Evolutionary conservation across 2,329 filamentous ascomycete species (phyloP).

Genomic region (Fusarium decemcellulare): DNA sequence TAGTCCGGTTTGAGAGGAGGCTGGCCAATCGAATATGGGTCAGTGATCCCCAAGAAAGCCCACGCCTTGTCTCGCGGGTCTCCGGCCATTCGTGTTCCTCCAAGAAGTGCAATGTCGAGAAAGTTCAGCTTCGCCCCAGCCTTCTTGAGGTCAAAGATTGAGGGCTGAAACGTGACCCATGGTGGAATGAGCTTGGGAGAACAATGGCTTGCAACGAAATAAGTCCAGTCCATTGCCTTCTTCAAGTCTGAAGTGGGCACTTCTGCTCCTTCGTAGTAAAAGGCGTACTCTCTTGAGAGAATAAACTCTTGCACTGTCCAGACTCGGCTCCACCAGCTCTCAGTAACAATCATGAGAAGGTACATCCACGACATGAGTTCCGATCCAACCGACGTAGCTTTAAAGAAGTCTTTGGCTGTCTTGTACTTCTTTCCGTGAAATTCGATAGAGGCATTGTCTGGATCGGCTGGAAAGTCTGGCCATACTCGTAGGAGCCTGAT

Average conservation of each 20-base stretch:
- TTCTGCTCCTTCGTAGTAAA: slow-evolving; percentile 14
- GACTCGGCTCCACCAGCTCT: slow-evolving; percentile 32
- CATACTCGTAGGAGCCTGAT: slow-evolving; percentile 11
- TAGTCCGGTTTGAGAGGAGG: slow-evolving; percentile 8
- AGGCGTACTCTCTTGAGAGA: slow-evolving; percentile 14
- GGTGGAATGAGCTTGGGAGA: slow-evolving; percentile 5
- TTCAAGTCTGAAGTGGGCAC: neutral
- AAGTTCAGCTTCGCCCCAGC: neutral
- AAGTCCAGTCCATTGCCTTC: slow-evolving; percentile 29
- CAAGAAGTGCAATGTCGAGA: slow-evolving; percentile 19
- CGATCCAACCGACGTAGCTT: slow-evolving; percentile 13
- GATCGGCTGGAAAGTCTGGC: slow-evolving; percentile 18
- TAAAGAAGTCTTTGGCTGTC: slow-evolving; percentile 17
- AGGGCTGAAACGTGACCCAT: slow-evolving; percentile 21
- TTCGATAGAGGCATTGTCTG: neutral
- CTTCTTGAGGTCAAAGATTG: slow-evolving; percentile 21
- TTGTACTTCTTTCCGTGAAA: slow-evolving; percentile 25
- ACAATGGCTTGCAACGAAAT: slow-evolving; percentile 11
- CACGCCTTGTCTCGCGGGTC: slow-evolving; percentile 26
- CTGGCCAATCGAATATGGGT: neutral
- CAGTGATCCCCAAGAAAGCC: slow-evolving; percentile 23
- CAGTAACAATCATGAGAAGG: slow-evolving; percentile 5
- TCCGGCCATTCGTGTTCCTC: slow-evolving; percentile 17
- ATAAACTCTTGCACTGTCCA: slow-evolving; percentile 32
- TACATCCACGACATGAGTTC: slow-evolving; percentile 18